A percentile compares a stretch with the other conserved stretches of the same genome.
Evolutionary conservation across 164 flowering plant genomes (phyloP).

Genomic region (Vitis rupestris): DNA sequence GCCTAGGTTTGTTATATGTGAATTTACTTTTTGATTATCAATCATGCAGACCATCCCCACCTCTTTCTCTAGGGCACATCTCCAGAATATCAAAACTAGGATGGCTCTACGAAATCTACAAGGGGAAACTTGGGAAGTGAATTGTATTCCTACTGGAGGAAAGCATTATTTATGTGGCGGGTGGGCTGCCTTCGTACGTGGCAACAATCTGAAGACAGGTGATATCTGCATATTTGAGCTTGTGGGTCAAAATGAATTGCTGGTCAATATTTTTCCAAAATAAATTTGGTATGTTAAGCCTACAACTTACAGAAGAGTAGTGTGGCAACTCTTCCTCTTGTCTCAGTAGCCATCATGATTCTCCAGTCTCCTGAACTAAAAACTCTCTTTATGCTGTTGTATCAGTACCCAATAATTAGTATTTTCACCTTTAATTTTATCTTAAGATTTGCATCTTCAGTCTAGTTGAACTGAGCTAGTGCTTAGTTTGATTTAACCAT

Average conservation of each 20-base stretch:
- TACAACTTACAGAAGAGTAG: background rate
- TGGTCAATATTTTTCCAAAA: background rate
- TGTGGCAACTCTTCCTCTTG: background rate
- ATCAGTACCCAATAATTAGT: too few relatives aligned
- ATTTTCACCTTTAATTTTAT: too few relatives aligned
- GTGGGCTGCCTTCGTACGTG: constrained; percentile 3
- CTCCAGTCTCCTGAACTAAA: background rate
- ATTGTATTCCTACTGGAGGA: background rate
- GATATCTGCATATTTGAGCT: constrained; percentile 2
- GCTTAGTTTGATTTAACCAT: too few relatives aligned
- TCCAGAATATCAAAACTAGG: background rate
- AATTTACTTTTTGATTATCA: background rate
- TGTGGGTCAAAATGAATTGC: constrained; percentile 4
- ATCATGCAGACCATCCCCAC: background rate
- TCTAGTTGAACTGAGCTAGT: too few relatives aligned
- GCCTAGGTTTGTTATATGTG: background rate
- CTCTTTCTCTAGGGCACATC: background rate
- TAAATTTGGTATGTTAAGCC: background rate
- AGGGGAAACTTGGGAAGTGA: background rate
- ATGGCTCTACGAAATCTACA: background rate
- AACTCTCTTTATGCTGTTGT: too few relatives aligned
- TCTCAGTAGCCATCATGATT: background rate
- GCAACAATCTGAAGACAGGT: background rate
- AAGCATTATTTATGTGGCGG: background rate
- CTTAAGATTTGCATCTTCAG: too few relatives aligned